These are phyloP conservation scores for Spiromastix sp. DNA, from an alignment of 2,329 filamentous ascomycete genomes.

Conservation along the genomic window DNA sequence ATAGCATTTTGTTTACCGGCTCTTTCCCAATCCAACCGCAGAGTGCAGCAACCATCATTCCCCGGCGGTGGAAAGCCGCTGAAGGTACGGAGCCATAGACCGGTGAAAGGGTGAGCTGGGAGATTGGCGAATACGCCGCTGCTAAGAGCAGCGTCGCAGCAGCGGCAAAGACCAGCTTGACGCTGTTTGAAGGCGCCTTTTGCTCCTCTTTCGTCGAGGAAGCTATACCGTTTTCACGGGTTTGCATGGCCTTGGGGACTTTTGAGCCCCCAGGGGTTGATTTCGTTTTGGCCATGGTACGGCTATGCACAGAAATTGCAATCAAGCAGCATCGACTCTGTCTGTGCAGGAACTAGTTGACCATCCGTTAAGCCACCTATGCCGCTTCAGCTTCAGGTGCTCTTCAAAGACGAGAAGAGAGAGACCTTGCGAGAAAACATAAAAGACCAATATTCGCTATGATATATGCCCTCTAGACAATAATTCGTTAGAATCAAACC, in stretches of 20 bases:
- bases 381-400: too few relatives aligned
- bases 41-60: conserved; percentile 56
- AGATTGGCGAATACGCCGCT: conserved; percentile 32
- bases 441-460: too few relatives aligned
- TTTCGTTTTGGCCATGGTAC: background rate
- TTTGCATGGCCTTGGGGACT: background rate
- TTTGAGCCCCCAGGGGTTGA: background rate
- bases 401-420: too few relatives aligned
- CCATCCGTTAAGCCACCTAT: too few relatives aligned
- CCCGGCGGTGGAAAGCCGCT: conserved; percentile 57
- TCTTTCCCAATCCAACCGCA: conserved; percentile 62
- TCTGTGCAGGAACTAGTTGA: too few relatives aligned
- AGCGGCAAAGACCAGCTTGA: conserved; percentile 18
- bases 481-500: too few relatives aligned
- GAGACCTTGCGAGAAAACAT: too few relatives aligned
- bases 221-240: background rate
- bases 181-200: conserved; percentile 13
- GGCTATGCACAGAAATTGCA: too few relatives aligned
- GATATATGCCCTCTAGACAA: too few relatives aligned
- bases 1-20: conserved; percentile 38
- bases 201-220: background rate
- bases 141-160: conserved; percentile 27
- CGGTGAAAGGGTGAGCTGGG: conserved; percentile 65
- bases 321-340: background rate
- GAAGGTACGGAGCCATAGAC: conserved; percentile 81